Evolutionary conservation across 2,329 filamentous ascomycete species (phyloP), one percentile per base, ranked within the genome.

Genomic region (Amylocarpus encephaloides): DNA sequence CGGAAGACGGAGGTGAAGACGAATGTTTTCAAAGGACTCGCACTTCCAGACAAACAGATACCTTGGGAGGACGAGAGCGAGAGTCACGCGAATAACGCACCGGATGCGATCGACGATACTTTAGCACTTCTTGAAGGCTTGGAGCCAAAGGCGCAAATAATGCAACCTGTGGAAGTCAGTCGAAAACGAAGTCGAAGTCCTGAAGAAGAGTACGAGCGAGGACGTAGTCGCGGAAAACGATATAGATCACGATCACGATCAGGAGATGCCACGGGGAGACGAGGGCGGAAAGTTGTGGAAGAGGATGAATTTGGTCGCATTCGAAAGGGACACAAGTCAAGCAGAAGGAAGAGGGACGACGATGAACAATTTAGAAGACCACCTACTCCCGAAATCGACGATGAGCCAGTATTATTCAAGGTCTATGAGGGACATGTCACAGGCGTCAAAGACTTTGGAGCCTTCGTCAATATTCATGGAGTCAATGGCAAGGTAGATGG

Each of bases 391-490:
- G 88, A 95, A 61, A 66, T 95, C 9, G 93, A 98, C 67, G 86
- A 95, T 46, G 70, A 79, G 38, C 90, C 93, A 0, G 73, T 91
- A 32, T 70, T 94, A 6, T 83, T 84, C 73, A 98, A 98, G 66
- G 72, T 96, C 2, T 98, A 98, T 63, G 80, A 89, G 55, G 93
- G 93, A 1, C 83, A 85, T 62, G 88, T 97, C 12, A 96, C 89
- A 0, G 90, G 91, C 0, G 76, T 98, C 48, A 97, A 96, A 63
- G 89, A 96, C 54, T 98, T 97, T 69, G 93, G 93, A 10, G 90
- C 84, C 0, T 98, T 98, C 68, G 90, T 97, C 51, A 95, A 94
- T 59, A 67, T 98, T n/a, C 79, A 85, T 58, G 86, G 90, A 15
- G 85, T 98, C 1, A 83, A 78, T 61, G 92, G 91, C 42, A 94